Evolutionary conservation across 345 rosid genomes (phyloP).

Genomic region (Rhodomyrtus tomentosa): DNA sequence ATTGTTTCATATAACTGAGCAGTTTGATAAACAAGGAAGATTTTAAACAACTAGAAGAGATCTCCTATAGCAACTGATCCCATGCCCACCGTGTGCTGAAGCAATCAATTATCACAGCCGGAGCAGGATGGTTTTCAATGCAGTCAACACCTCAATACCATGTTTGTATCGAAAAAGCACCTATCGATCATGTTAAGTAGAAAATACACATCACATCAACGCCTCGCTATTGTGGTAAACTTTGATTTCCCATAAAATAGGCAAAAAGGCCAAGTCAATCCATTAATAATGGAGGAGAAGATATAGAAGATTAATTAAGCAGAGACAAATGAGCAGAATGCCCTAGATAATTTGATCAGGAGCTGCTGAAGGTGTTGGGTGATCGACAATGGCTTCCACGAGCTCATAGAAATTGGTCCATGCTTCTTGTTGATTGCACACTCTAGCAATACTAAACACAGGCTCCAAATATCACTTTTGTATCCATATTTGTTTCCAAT

Average conservation of each 20-base stretch:
- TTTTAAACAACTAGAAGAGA: not conserved
- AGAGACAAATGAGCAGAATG: constrained; percentile 76
- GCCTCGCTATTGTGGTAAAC: not conserved
- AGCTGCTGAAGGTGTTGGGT: constrained; percentile 66
- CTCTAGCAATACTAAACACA: constrained; percentile 77
- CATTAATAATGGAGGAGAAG: not conserved
- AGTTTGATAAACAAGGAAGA: not conserved
- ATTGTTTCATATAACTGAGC: not conserved
- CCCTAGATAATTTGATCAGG: constrained; percentile 52
- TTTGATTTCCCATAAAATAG: not conserved
- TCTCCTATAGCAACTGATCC: not conserved
- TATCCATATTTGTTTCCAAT: constrained; percentile 37
- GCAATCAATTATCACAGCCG: not conserved
- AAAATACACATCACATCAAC: not conserved
- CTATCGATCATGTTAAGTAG: not conserved
- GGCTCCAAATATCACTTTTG: constrained; percentile 97
- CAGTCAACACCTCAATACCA: not conserved
- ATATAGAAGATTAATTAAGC: constrained; percentile 37
- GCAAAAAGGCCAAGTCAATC: not conserved
- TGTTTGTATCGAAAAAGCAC: not conserved
- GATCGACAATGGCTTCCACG: constrained; percentile 76
- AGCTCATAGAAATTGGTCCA: constrained; percentile 76
- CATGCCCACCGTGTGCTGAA: not conserved
- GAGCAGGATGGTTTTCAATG: not conserved
- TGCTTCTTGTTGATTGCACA: constrained; percentile 57